Evolutionary conservation across 495 filamentous ascomycete genomes (phyloP).

Genomic region (Penicillium cinerascens): DNA sequence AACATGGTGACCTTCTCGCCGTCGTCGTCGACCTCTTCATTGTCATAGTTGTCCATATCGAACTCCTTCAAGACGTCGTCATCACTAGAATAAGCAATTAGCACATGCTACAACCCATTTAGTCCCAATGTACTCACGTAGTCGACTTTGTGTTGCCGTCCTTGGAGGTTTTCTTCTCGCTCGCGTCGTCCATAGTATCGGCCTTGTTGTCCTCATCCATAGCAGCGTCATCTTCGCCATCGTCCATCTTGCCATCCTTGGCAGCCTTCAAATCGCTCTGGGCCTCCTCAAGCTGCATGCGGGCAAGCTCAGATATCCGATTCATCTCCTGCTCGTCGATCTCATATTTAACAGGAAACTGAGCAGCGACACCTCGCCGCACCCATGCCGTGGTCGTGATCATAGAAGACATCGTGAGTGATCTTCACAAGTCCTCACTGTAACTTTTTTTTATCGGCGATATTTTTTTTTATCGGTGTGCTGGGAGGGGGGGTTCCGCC

Average conservation of each 20-base stretch:
- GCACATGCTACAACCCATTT: constrained; percentile 3
- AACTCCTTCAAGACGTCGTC: constrained; percentile 94
- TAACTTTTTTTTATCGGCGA: constrained; percentile 27
- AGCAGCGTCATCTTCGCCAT: constrained; percentile 24
- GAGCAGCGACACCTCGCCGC: constrained; percentile 86
- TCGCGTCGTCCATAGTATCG: constrained; percentile 22
- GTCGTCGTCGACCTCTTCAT: constrained; percentile 65
- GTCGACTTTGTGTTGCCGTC: constrained; percentile 12
- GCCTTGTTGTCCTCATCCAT: constrained; percentile 33
- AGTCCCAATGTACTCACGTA: constrained; percentile 17
- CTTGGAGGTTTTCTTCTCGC: constrained; percentile 21
- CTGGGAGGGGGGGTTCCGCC: constrained; percentile 24
- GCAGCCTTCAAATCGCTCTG: constrained; percentile 79
- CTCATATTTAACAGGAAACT: constrained; percentile 84
- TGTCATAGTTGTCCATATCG: constrained; percentile 91
- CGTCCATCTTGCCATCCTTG: constrained; percentile 32
- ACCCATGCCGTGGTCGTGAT: constrained; percentile 95
- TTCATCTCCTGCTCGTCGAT: constrained; percentile 91
- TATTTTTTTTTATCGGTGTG: constrained; percentile 35
- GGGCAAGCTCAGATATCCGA: constrained; percentile 84
- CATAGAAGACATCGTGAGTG: constrained; percentile 64
- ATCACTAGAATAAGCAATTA: constrained; percentile 43
- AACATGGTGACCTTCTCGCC: constrained; percentile 83
- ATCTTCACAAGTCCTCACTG: constrained; percentile 7
- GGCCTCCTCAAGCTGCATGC: constrained; percentile 89